A percentile compares a stretch with the other conserved stretches of the same genome.
phyloP scores from a whole-genome alignment of 2,329 filamentous ascomycete genomes.

The Aureobasidium lini region DNA sequence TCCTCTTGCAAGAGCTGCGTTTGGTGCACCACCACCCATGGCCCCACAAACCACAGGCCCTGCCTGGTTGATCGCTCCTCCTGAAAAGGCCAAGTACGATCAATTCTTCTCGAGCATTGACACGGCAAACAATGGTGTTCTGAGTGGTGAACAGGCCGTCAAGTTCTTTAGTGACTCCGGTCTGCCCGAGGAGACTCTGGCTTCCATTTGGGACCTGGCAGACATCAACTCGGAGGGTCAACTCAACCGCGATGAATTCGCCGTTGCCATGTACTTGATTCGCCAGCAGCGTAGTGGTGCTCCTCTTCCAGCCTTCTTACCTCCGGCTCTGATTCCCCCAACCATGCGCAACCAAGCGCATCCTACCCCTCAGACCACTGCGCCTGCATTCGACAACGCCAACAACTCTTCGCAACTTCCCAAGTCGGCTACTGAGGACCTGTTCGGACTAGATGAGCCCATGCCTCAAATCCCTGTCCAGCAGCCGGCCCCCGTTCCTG shows the following conservation, averaged over 20 bases:
- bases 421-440: conserved; percentile 82
- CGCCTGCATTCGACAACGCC: conserved; percentile 46
- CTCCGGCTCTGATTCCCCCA: conserved; percentile 75
- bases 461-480: conserved; percentile 41
- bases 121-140: conserved; percentile 69
- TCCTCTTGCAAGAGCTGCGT: conserved; percentile 45
- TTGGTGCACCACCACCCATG: conserved; percentile 40
- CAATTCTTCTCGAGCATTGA: conserved; percentile 78
- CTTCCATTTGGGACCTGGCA: conserved; percentile 94
- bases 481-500: conserved; percentile 33
- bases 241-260: conserved; percentile 82
- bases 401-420: conserved; percentile 42
- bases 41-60: conserved; percentile 49
- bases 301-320: conserved; percentile 67
- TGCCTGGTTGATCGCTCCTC: conserved; percentile 76
- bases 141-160: conserved; percentile 91
- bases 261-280: conserved; percentile 95
- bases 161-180: conserved; percentile 89
- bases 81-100: conserved; percentile 84
- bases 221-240: conserved; percentile 88
- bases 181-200: conserved; percentile 78
- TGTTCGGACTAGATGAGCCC: conserved; percentile 83
- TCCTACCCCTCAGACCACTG: conserved; percentile 39
- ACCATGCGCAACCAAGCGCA: conserved; percentile 62
- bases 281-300: conserved; percentile 72